phyloP scores from a whole-genome alignment of 1,139 yeast genomes.

The Suhomyces bokatorum region DNA sequence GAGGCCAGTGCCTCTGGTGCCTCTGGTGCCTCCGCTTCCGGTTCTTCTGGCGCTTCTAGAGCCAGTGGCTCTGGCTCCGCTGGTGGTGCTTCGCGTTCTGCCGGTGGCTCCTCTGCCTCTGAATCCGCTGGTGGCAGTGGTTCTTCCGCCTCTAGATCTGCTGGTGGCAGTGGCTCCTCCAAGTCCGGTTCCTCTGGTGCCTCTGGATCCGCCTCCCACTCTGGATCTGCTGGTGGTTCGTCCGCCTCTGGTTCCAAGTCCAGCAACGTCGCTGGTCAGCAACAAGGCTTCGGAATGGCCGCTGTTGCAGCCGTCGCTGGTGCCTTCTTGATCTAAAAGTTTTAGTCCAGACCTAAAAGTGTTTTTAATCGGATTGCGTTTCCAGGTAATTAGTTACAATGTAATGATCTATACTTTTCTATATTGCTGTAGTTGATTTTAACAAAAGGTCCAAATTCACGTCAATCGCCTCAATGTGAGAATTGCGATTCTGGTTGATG shows the following conservation, averaged over 20 bases:
- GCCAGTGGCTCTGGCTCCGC: conserved; percentile 21
- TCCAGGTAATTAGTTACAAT: conserved; percentile 1
- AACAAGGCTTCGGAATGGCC: conserved; percentile 23
- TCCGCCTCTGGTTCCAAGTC: conserved; percentile 16
- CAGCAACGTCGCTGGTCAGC: conserved; percentile 10
- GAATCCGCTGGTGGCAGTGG: conserved; percentile 43
- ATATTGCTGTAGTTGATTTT: neutral
- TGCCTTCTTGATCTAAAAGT: conserved; percentile 24
- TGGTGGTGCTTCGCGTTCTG: conserved; percentile 11
- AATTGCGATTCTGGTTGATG: conserved; percentile 19
- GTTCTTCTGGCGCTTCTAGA: conserved; percentile 18
- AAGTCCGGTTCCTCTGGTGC: conserved; percentile 8
- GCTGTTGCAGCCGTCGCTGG: conserved; percentile 28
- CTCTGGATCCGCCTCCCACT: conserved; percentile 11
- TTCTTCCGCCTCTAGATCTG: conserved; percentile 27
- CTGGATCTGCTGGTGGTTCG: conserved; percentile 7
- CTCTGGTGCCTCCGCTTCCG: conserved; percentile 37
- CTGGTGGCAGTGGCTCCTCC: conserved; percentile 7
- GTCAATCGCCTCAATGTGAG: conserved; percentile 1
- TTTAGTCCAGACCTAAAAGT: neutral
- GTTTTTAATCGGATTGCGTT: neutral
- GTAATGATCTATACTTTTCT: neutral
- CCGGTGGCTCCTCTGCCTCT: neutral
- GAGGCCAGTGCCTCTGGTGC: conserved; percentile 46
- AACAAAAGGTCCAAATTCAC: conserved; percentile 8